phyloP scores from a whole-genome alignment of 2,329 filamentous ascomycete genomes.

The Penicillium sp. region DNA sequence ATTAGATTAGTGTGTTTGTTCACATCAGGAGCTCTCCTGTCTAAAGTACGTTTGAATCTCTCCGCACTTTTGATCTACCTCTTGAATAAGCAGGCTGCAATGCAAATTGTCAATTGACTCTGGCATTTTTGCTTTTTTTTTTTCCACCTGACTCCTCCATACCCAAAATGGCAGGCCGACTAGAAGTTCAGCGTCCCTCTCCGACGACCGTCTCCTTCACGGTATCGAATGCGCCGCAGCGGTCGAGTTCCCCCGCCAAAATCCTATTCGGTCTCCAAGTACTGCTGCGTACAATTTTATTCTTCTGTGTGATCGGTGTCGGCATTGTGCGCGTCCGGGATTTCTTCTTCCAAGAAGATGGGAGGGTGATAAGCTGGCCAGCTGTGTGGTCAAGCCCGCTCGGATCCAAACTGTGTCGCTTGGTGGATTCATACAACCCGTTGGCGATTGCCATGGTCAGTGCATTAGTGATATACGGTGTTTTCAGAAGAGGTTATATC shows the following conservation, averaged over 20 bases:
- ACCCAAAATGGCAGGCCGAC: conserved; percentile 59
- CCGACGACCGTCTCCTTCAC: conserved; percentile 91
- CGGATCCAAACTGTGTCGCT: conserved; percentile 34
- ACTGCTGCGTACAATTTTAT: conserved; percentile 47
- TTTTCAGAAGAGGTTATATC: conserved; percentile 52
- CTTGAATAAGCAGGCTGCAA: neutral
- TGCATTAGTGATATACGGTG: conserved; percentile 44
- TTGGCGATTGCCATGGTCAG: conserved; percentile 43
- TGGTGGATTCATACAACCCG: conserved; percentile 45
- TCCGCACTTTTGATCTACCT: neutral
- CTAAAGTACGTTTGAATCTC: neutral
- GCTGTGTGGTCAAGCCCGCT: conserved; percentile 36
- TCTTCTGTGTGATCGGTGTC: conserved; percentile 42
- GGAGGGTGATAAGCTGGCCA: conserved; percentile 29
- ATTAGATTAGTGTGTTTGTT: conserved; percentile 12
- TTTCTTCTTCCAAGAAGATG: conserved; percentile 29
- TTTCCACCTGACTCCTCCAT: neutral
- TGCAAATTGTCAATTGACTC: conserved; percentile 1
- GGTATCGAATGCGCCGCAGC: conserved; percentile 72
- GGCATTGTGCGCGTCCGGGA: conserved; percentile 36
- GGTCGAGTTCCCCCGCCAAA: conserved; percentile 48
- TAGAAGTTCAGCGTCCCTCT: conserved; percentile 58
- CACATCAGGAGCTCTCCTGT: conserved; percentile 16
- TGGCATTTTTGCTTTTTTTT: neutral
- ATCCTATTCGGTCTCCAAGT: conserved; percentile 47